Base-by-base conservation (phyloP, 495 filamentous ascomycete genomes). In the Halenospora varia region DNA sequence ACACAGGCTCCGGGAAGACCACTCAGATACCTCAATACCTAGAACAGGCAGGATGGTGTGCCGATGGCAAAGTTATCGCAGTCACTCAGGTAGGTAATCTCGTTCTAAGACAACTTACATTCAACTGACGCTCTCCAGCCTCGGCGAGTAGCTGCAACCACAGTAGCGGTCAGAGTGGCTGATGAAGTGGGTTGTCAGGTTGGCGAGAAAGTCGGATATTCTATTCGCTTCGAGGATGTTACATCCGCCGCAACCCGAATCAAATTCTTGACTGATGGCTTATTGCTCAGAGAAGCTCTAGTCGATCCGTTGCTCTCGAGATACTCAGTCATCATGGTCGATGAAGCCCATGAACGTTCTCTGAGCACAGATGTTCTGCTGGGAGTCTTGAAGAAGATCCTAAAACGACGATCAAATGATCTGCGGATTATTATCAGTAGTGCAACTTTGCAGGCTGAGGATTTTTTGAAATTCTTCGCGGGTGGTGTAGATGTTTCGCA, bases 291-390 rank as follows among this genome's bases (percentile, higher is more conserved):
- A 70, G 95, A 99, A 73, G 92, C 90, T 18, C 77, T 99, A 11
- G 89, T 96, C 18, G 95, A 97, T 70, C 94, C 94, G 56, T 77
- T 97, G 13, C 74, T 99, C 17, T 94, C 89, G 25, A 83, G 92
- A 4, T 99, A 99, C 69, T 96, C 90, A 6, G 89, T 97, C 29
- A 90, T 99, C 65, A 99, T 97, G 93, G 88, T 99, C 20, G 94
- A 99, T 67, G 94, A 99, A 69, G 95, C 95, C 24, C 94, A 99
- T 72, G 94, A 99, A 71, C 83, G 95, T 52, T 96, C 90, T 57
- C 79, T 99, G 55, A 96, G 92, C 71, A 92, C 92, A 6, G 94
- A 99, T 64, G 83, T 99, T 39, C 80, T 99, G 3, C 82, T 99
- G 39, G 92, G 94, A 0, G 75, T 97, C n/a, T 68, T 99, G 41